phyloP scores from a whole-genome alignment of 2,329 filamentous ascomycete species.

The Proliferodiscus dingleyae region DNA sequence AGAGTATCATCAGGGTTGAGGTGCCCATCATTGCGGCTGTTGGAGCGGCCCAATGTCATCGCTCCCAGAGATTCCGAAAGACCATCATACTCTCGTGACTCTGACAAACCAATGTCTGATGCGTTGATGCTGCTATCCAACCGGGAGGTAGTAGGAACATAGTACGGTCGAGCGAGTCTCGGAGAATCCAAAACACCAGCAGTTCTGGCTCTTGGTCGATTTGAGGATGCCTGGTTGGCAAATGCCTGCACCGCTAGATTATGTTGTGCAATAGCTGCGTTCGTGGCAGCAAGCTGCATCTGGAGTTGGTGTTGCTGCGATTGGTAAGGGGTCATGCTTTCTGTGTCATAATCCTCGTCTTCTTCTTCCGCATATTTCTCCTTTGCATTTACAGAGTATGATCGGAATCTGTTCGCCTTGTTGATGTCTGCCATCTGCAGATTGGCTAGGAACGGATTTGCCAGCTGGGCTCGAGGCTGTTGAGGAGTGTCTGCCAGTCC shows the following conservation, averaged over 20 bases:
- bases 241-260: conserved; percentile 92
- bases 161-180: conserved; percentile 61
- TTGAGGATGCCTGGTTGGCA: conserved; percentile 75
- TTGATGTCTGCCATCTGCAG: conserved; percentile 61
- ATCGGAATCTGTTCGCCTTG: conserved; percentile 82
- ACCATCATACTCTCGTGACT: conserved; percentile 74
- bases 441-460: conserved; percentile 69
- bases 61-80: conserved; percentile 77
- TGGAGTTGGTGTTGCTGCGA: conserved; percentile 58
- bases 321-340: conserved; percentile 46
- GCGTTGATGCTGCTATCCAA: conserved; percentile 72
- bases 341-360: conserved; percentile 58
- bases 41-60: conserved; percentile 66
- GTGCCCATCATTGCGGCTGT: conserved; percentile 60
- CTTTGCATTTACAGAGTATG: conserved; percentile 97
- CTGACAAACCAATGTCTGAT: conserved; percentile 67
- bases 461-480: conserved; percentile 67
- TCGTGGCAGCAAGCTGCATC: conserved; percentile 58
- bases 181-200: conserved; percentile 75
- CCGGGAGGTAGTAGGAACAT: conserved; percentile 69
- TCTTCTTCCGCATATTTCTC: conserved; percentile 93
- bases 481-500: conserved; percentile 92
- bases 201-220: conserved; percentile 81
- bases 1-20: conserved; percentile 75
- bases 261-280: conserved; percentile 77